A percentile compares a stretch with the other conserved stretches of the same genome.
phyloP scores from a whole-genome alignment of 2,329 filamentous ascomycete genomes.

The Talaromyces marneffei region DNA sequence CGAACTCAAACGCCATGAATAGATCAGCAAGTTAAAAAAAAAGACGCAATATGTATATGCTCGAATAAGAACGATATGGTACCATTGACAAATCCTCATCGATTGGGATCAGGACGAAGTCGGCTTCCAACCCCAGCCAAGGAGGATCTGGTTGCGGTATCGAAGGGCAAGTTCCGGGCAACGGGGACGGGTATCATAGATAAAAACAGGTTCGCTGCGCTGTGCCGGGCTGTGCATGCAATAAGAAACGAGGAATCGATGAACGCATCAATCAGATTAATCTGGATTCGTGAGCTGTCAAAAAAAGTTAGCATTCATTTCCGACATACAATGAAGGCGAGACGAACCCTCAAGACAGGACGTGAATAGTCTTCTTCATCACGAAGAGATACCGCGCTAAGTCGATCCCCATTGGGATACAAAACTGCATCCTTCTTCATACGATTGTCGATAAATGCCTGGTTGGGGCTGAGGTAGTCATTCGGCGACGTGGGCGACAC shows the following conservation, averaged over 20 bases:
- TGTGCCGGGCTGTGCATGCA: constrained; percentile 12
- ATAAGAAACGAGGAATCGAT: constrained; percentile 9
- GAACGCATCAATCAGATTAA: neutral
- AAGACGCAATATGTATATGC: constrained; percentile 4
- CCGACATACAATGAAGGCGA: neutral
- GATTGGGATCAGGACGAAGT: neutral
- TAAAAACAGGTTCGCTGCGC: constrained; percentile 11
- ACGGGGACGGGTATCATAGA: constrained; percentile 13
- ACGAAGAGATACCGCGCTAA: constrained; percentile 42
- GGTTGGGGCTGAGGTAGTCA: constrained; percentile 16
- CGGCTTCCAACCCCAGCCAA: neutral
- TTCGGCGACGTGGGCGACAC: constrained; percentile 8
- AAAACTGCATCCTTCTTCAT: constrained; percentile 40
- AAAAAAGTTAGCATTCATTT: neutral
- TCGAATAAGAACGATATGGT: neutral
- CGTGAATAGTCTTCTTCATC: constrained; percentile 46
- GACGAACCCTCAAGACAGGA: constrained; percentile 39
- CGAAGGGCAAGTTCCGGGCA: neutral
- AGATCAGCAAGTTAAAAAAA: neutral
- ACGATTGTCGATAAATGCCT: constrained; percentile 40
- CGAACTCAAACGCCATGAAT: neutral
- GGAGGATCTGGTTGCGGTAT: neutral
- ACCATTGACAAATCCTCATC: neutral
- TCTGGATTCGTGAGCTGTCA: constrained; percentile 16
- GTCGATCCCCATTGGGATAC: constrained; percentile 36